These are phyloP conservation scores for Gnaphalium uliginosum DNA, from an alignment of 129 eudicot species.

Conservation along the genomic window DNA sequence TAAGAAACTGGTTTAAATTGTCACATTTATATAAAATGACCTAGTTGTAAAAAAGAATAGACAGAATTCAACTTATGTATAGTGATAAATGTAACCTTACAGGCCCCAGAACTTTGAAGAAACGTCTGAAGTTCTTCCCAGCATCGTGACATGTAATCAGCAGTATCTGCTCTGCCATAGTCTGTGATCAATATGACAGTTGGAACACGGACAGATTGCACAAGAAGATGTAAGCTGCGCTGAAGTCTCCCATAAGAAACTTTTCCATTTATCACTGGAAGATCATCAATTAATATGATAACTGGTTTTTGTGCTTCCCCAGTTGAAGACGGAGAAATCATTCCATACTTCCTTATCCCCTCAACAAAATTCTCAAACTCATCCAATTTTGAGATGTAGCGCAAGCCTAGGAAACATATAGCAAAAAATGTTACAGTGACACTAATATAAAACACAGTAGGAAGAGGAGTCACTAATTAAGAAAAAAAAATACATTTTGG, in stretches of 20 bases:
- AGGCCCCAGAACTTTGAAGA: constrained; percentile 78
- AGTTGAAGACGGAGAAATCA: constrained; percentile 48
- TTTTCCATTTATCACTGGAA: constrained; percentile 81
- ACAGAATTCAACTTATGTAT: background rate
- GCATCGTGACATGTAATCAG: constrained; percentile 53
- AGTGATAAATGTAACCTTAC: constrained; percentile 67
- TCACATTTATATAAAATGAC: constrained; percentile 5
- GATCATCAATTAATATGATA: constrained; percentile 84
- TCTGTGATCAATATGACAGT: constrained; percentile 84
- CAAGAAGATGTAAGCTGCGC: constrained; percentile 73
- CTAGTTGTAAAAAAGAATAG: background rate
- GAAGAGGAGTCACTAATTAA: background rate
- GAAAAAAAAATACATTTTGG: background rate
- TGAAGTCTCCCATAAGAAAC: constrained; percentile 59
- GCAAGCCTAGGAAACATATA: constrained; percentile 51
- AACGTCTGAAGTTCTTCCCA: constrained; percentile 80
- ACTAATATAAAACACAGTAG: constrained; percentile 9
- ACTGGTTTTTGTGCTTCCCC: constrained; percentile 38
- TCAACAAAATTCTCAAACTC: constrained; percentile 92
- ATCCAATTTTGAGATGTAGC: constrained; percentile 82
- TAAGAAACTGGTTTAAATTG: background rate
- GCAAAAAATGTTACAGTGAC: constrained; percentile 1
- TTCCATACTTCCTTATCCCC: constrained; percentile 72
- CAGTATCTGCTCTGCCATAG: constrained; percentile 60
- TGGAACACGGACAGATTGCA: constrained; percentile 68